These are phyloP conservation scores for Alternaria viburni DNA, from an alignment of 2,329 filamentous ascomycete species.

Conservation along the genomic window DNA sequence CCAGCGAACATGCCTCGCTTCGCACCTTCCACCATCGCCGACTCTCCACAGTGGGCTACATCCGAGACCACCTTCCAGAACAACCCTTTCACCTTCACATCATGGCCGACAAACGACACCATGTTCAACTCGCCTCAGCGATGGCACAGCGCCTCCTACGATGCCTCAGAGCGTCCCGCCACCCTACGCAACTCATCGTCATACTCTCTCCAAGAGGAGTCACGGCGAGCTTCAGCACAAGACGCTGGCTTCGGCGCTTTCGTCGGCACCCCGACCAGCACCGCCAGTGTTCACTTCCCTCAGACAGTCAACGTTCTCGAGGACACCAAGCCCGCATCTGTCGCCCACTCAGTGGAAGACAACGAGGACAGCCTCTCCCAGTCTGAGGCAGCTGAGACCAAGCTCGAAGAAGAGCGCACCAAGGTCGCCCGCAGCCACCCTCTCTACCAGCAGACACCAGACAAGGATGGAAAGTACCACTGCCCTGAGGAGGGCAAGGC, in stretches of 20 bases:
- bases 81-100: conserved; percentile 34
- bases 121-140: conserved; percentile 36
- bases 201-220: conserved; percentile 29
- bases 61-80: conserved; percentile 35
- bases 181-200: conserved; percentile 36
- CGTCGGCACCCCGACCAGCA: conserved; percentile 42
- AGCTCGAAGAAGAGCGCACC: conserved; percentile 47
- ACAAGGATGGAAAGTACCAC: conserved; percentile 83
- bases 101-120: conserved; percentile 29
- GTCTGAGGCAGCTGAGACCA: conserved; percentile 38
- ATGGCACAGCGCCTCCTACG: conserved; percentile 26
- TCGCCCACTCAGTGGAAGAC: conserved; percentile 34
- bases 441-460: conserved; percentile 71
- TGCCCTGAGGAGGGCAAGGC: conserved; percentile 81
- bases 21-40: conserved; percentile 25
- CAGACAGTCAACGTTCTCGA: conserved; percentile 32
- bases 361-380: conserved; percentile 39
- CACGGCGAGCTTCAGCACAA: conserved; percentile 32
- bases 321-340: conserved; percentile 30
- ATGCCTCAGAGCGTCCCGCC: conserved; percentile 29
- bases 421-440: conserved; percentile 61
- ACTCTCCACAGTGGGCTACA: conserved; percentile 32
- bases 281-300: conserved; percentile 34
- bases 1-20: conserved; percentile 32
- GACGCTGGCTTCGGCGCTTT: conserved; percentile 33